These are phyloP conservation scores for Podospora tetraspora DNA, from an alignment of 495 filamentous ascomycete genomes.

Conservation along the genomic window DNA sequence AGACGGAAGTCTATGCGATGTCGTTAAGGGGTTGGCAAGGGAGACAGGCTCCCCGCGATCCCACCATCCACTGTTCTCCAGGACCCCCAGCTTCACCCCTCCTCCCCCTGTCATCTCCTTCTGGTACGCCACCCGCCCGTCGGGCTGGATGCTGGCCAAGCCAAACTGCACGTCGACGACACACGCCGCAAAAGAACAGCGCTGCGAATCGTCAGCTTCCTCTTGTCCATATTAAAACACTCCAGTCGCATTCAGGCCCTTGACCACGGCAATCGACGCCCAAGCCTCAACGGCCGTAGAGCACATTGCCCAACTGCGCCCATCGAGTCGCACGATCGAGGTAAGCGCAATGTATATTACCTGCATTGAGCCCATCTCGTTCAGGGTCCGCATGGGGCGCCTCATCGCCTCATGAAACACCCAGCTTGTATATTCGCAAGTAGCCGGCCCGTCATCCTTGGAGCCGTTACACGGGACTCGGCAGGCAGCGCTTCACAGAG, in stretches of 20 bases:
- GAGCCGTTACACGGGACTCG: background rate
- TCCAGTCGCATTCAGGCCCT: background rate
- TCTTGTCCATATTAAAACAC: background rate
- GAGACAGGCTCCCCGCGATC: background rate
- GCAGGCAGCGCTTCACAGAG: background rate
- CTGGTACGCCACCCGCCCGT: background rate
- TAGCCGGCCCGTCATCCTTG: conserved; percentile 4
- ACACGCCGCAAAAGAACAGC: background rate
- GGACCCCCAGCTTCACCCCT: background rate
- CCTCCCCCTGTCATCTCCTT: background rate
- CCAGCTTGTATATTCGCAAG: background rate
- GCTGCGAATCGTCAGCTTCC: background rate
- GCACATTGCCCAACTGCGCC: background rate
- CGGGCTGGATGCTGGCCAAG: background rate
- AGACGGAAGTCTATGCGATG: too few species aligned
- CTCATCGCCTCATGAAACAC: conserved; percentile 17
- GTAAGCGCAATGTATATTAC: conserved; percentile 3
- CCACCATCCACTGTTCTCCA: background rate
- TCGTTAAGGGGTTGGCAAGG: background rate
- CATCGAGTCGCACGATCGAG: conserved; percentile 9
- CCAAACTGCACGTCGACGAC: background rate
- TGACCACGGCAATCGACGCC: background rate
- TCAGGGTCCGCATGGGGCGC: conserved; percentile 4
- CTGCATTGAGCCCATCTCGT: background rate
- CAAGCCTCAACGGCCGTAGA: conserved; percentile 10